Evolutionary conservation across 192 early-diverging fungal species (phyloP).

Genomic region (Rhizophagus prolifer): DNA sequence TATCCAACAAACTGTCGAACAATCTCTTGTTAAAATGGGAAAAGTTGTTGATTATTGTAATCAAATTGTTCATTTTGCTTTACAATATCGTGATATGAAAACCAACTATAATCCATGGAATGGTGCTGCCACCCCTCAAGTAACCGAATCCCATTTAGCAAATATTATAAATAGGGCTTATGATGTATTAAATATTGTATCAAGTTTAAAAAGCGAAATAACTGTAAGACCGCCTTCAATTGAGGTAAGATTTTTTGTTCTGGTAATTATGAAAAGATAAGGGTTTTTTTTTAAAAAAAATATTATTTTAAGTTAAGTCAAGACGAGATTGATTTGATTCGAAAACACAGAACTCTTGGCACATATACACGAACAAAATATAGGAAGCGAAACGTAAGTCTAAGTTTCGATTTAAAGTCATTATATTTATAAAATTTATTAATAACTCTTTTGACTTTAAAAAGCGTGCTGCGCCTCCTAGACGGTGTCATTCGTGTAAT

Average conservation of each 20-base stretch:
- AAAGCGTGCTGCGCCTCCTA: slow-evolving; percentile 63
- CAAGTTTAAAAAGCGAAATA: background rate
- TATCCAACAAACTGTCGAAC: slow-evolving; percentile 9
- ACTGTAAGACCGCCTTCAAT: background rate
- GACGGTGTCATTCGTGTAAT: slow-evolving; percentile 76
- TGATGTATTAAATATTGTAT: slow-evolving; percentile 6
- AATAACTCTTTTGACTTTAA: background rate
- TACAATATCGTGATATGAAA: slow-evolving; percentile 5
- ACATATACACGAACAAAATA: background rate
- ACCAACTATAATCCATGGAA: slow-evolving; percentile 4
- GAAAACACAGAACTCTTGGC: background rate
- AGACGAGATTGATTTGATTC: background rate
- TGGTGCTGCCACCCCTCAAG: background rate
- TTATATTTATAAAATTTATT: background rate
- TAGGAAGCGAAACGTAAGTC: slow-evolving; percentile 9
- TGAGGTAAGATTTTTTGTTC: background rate
- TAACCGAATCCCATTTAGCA: background rate
- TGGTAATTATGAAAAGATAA: background rate
- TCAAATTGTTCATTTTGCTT: slow-evolving; percentile 6
- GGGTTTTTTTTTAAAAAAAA: background rate
- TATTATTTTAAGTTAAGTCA: background rate
- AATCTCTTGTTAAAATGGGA: background rate
- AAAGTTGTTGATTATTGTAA: slow-evolving; percentile 16
- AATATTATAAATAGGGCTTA: slow-evolving; percentile 12
- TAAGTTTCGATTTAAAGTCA: background rate